A percentile compares a stretch with the other conserved stretches of the same genome.
Conservation (phyloP, 2,329 filamentous ascomycete genomes). For the Ophiostoma australiae region DNA sequence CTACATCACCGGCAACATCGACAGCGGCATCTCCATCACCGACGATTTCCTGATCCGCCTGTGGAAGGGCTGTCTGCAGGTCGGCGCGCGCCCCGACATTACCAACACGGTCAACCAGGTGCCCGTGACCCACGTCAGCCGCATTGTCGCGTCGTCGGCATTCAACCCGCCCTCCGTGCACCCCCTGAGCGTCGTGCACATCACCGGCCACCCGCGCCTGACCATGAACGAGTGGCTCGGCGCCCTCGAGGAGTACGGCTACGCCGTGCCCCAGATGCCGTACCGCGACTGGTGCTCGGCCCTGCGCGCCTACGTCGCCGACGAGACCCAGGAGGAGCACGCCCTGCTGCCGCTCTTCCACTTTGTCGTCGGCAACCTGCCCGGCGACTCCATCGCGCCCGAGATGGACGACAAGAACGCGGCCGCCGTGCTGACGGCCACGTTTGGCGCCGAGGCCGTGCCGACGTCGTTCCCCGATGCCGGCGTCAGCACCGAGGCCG, state of each 20-base stretch:
- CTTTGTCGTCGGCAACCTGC: conserved; percentile 66
- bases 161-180: conserved; percentile 42
- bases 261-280: conserved; percentile 58
- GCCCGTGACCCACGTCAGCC: conserved; percentile 76
- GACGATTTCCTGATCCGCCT: conserved; percentile 90
- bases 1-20: conserved; percentile 72
- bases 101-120: conserved; percentile 85
- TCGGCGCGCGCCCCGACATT: conserved; percentile 68
- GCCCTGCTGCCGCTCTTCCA: conserved; percentile 72
- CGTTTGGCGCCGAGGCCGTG: conserved; percentile 16
- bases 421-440: conserved; percentile 47
- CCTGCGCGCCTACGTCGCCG: conserved; percentile 54
- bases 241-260: conserved; percentile 67
- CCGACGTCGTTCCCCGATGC: conserved; percentile 17
- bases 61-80: conserved; percentile 80
- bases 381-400: conserved; percentile 60
- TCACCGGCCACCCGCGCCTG: conserved; percentile 73
- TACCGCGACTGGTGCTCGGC: conserved; percentile 58
- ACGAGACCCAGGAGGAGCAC: conserved; percentile 58
- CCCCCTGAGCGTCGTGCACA: conserved; percentile 60
- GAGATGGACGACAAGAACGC: conserved; percentile 72
- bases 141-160: conserved; percentile 70
- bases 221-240: conserved; percentile 74
- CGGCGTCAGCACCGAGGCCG: background rate
- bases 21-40: conserved; percentile 66